Evolutionary conservation across 2,329 filamentous ascomycete species (phyloP).

Genomic region (Grosmannia serpens): DNA sequence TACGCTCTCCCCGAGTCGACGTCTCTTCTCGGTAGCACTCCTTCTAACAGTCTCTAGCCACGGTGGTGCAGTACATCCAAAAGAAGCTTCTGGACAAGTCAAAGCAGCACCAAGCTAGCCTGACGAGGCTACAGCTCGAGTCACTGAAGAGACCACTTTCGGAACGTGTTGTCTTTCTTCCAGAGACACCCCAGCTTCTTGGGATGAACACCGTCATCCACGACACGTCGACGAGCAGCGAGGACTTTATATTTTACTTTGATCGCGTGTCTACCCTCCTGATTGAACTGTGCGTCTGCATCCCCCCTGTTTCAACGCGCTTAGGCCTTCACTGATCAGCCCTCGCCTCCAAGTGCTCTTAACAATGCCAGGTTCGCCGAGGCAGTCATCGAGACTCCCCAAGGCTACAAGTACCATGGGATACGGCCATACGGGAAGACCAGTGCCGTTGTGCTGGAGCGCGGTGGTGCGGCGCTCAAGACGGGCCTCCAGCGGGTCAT

Average conservation of each 20-base stretch:
- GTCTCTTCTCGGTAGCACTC: background rate
- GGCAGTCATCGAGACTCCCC: constrained; percentile 56
- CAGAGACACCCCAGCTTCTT: constrained; percentile 66
- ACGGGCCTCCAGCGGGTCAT: constrained; percentile 80
- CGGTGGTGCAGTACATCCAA: constrained; percentile 90
- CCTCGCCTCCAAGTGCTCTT: constrained; percentile 45
- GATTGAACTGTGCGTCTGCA: constrained; percentile 52
- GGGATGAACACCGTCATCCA: constrained; percentile 89
- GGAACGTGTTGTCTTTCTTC: constrained; percentile 59
- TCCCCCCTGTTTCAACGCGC: background rate
- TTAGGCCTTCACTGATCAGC: background rate
- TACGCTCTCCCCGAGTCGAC: constrained; percentile 23
- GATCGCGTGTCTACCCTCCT: constrained; percentile 77
- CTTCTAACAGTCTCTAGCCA: constrained; percentile 38
- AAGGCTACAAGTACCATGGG: constrained; percentile 58
- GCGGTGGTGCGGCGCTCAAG: constrained; percentile 82
- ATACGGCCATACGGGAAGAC: constrained; percentile 60
- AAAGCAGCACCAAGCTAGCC: constrained; percentile 64
- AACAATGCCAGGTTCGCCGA: constrained; percentile 64
- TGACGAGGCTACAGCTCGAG: constrained; percentile 63
- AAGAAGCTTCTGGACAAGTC: constrained; percentile 82
- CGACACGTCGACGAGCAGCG: constrained; percentile 62
- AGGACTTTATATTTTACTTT: constrained; percentile 97
- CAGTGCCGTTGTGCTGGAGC: constrained; percentile 77
- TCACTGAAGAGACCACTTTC: constrained; percentile 63